Base-by-base conservation (phyloP, 495 filamentous ascomycete genomes). In the Talaromyces nanjingensis region DNA sequence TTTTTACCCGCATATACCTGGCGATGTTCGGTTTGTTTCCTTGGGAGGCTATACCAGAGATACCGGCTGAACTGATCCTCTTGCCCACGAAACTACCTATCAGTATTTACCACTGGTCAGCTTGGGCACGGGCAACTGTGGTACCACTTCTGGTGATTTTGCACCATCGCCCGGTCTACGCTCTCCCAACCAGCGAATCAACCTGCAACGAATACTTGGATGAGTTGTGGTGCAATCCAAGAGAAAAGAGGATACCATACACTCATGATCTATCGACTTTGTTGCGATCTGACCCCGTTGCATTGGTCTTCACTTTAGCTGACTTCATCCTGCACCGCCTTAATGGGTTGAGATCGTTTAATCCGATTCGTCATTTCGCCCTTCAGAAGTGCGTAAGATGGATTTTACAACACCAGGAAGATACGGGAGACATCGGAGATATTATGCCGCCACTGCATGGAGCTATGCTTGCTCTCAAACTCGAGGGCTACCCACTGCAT, bases 11-110 rank as follows among this genome's bases (percentile, higher is more conserved):
- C 14, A 64, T 79, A 7, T 74, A 64, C 62, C 62, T 80, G 2
- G 79, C 79, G 7, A 68, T 42, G 1, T 81, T 81, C 67, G 78
- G 79, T 7, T 65, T 81, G 4, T 69, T 79, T 11, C 74, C 78
- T 0, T 81, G 78, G 77, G 54, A 54, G 2, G 69, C 73, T 1
- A 65, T 81, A 5, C 78, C 79, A 0, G 55, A 80, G 58, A 49
- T 80, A 1, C 74, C 78, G 0, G 63, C 71, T 5, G 79, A 81
- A 63, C 62, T 81, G 0, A 77, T 81, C 6, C 55, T 80, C 6
- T 6, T 78, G 2, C 73, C 77, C 0, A 22, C 69, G 0, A 63
- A 34, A 3, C 60, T 39, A 8, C 74, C 75, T 0, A 60, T 80
- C 64, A 79, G 71, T 42, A 73, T 80, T 27, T 80, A 75, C 59